Evolutionary conservation across 495 filamentous ascomycete species (phyloP).

Genomic region (Penicillium cinerascens): DNA sequence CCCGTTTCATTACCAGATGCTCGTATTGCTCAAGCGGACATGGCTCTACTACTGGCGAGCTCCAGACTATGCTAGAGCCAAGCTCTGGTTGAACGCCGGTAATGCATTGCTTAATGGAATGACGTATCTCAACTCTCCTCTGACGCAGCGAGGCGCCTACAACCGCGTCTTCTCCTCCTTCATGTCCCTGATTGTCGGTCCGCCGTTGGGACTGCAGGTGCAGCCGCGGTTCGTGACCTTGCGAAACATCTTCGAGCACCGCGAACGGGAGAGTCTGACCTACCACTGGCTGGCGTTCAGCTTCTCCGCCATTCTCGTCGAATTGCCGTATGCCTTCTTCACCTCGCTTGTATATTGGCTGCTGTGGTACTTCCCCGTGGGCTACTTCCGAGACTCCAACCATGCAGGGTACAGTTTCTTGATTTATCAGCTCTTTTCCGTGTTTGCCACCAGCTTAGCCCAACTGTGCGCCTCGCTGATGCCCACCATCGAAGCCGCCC

Average conservation of each 20-base stretch:
- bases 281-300: constrained; percentile 44
- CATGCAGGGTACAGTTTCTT: too few species aligned
- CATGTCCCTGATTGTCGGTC: constrained; percentile 32
- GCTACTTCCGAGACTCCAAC: too few species aligned
- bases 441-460: too few species aligned
- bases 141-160: too few species aligned
- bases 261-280: constrained; percentile 36
- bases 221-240: constrained; percentile 40
- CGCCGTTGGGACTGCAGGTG: constrained; percentile 32
- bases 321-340: neutral
- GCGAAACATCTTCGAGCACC: constrained; percentile 34
- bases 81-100: constrained; percentile 6
- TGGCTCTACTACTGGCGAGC: constrained; percentile 9
- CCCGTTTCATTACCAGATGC: constrained; percentile 5
- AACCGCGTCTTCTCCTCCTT: neutral
- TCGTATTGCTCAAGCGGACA: constrained; percentile 1
- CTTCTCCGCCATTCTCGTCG: neutral
- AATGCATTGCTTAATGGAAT: constrained; percentile 17
- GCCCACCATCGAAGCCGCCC: too few species aligned
- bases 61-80: constrained; percentile 6
- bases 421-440: too few species aligned
- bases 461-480: too few species aligned
- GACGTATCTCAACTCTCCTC: constrained; percentile 2
- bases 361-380: too few species aligned
- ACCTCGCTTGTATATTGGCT: too few species aligned